Evolutionary conservation across 192 early-diverging fungal genomes (phyloP), one percentile per base, ranked within the genome.

Genomic region (Oehlia diaphana): DNA sequence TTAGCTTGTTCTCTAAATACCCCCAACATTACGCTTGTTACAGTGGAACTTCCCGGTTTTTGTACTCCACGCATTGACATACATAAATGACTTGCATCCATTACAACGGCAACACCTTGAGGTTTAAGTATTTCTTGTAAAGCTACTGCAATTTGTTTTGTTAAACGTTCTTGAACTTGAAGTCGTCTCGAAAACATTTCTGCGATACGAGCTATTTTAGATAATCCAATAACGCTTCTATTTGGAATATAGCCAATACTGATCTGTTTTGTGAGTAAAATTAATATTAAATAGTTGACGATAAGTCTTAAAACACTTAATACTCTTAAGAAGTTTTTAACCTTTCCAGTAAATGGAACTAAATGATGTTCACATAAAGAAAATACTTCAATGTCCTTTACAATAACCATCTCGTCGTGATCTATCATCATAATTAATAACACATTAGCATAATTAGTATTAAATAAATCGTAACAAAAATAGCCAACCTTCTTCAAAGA

Each of bases 391-490:
- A 99, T 97, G 85, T 98, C 92, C 80, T 93, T 95, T 21, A 99
- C 98, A 84, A 99, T 96, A 19, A 99, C 98, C 98, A 99, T 99
- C 81, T 99, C 98, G 72, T 98, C 96, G 83, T 98, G 95, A 81
- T 98, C 96, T 91, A 80, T 23, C 39, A 16, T 42, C 39, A 16
- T 42, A 47, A 47, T 47, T 47, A 47, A 47, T 12, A 47, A 47
- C 44, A 47, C 44, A 47, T 47, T 47, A 47, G 2, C 10, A 47
- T 5, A 47, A 12, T 47, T 12, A 47, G 2, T 2, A 44, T 47
- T 2, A 47, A 47, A 47, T 12, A 47, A 47, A 47, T 47, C 44
- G 13, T 12, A 16, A 35, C n/a, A 31, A 31, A 42, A 8, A 42
- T 8, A 42, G 6, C 39, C 8, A 23, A 89, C 92, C 89, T 90